A percentile compares a stretch with the other conserved stretches of the same genome.
Conservation (phyloP, 305 asterid genomes). For the Ilex paraguariensis region DNA sequence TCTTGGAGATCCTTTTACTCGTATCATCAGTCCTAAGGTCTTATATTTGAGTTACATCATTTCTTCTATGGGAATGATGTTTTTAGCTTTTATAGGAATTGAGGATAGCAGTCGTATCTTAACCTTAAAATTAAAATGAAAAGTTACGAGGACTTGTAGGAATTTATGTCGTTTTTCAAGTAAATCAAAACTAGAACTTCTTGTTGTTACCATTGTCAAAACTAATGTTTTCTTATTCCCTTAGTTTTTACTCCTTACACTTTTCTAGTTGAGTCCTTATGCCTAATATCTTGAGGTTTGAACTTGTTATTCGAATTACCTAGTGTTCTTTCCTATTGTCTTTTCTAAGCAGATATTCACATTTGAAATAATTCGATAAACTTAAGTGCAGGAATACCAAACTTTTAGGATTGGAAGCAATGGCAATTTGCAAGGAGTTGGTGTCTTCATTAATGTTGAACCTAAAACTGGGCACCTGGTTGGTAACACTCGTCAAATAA, state of each 20-base stretch:
- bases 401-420: slow-evolving; percentile 88
- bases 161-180: too few species aligned
- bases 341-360: background rate
- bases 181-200: too few species aligned
- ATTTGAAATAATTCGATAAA: background rate
- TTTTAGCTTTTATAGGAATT: too few species aligned
- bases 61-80: background rate
- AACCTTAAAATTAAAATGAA: too few species aligned
- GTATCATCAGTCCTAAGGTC: slow-evolving; percentile 91
- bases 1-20: slow-evolving; percentile 94
- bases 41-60: background rate
- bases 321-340: background rate
- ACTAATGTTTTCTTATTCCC: too few species aligned
- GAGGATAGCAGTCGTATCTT: too few species aligned
- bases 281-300: too few species aligned
- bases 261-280: too few species aligned
- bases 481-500: slow-evolving; percentile 15
- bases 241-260: too few species aligned
- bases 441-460: slow-evolving; percentile 66
- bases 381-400: slow-evolving; percentile 70
- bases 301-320: background rate
- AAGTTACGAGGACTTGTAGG: too few species aligned
- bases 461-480: slow-evolving; percentile 87
- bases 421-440: slow-evolving; percentile 96
- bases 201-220: too few species aligned